phyloP scores from a whole-genome alignment of 2,329 filamentous ascomycete genomes.

The Saccharata proteae region DNA sequence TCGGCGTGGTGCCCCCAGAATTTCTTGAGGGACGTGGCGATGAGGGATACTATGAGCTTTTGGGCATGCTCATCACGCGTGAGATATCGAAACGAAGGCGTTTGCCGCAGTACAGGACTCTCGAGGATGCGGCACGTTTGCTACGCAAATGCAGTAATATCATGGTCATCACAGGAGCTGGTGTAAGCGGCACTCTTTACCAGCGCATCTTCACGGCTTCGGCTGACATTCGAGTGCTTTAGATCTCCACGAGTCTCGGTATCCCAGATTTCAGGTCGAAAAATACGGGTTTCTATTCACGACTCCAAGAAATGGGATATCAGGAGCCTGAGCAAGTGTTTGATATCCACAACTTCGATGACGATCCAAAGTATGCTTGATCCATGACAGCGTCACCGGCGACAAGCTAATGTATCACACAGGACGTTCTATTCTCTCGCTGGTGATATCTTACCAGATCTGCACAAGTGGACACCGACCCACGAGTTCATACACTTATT shows the following conservation, averaged over 20 bases:
- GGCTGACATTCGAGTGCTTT: neutral
- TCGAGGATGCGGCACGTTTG: constrained; percentile 75
- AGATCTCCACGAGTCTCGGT: constrained; percentile 85
- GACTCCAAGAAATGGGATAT: constrained; percentile 64
- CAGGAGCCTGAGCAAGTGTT: constrained; percentile 91
- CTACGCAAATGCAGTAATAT: constrained; percentile 69
- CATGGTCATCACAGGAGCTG: constrained; percentile 86
- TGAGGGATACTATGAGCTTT: constrained; percentile 59
- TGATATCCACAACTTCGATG: constrained; percentile 73
- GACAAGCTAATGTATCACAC: neutral
- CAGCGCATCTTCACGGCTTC: constrained; percentile 14
- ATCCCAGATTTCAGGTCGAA: constrained; percentile 96
- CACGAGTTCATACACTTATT: constrained; percentile 88
- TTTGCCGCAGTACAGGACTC: constrained; percentile 64
- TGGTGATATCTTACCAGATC: constrained; percentile 75
- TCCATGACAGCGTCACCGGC: neutral
- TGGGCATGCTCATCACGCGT: constrained; percentile 65
- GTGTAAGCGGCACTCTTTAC: constrained; percentile 34
- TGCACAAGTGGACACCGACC: constrained; percentile 74
- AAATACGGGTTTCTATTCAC: constrained; percentile 80
- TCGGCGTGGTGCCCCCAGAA: constrained; percentile 60
- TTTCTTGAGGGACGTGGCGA: constrained; percentile 66
- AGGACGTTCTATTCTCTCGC: constrained; percentile 80
- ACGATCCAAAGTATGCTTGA: constrained; percentile 51
- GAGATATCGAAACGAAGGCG: constrained; percentile 76